Evolutionary conservation across 352 stramenopile species (phyloP), one percentile per base, ranked within the genome.

Genomic region (Salisapilia sapeloensis): DNA sequence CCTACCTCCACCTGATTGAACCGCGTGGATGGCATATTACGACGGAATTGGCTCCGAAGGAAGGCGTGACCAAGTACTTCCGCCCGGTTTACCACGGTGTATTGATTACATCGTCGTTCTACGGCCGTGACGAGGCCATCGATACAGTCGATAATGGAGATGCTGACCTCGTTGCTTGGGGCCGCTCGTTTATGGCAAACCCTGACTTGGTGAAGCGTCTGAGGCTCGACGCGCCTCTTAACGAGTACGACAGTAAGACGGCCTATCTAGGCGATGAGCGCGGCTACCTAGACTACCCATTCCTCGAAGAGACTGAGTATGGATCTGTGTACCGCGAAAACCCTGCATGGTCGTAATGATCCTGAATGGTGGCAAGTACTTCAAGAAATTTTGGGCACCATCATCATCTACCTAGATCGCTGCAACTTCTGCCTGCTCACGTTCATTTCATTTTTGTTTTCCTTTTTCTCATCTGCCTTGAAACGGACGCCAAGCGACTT

Each of bases 121-220:
- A 71, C 40, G 53, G 61, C 19, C 51, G 51, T 15, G 44, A 60
- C 16, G 67, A 42, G 27, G 48, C 57, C n/a, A 48, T 60, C 11
- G 45, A 55, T 9, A 62, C 70, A 19, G 46, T 86, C n/a, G 48
- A 59, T 12, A 44, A 67, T 15, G 61, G 50, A 8, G 35, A 54
- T 2, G 66, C 58, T 18, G 66, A 86, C 38, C 42, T 62, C 17
- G 64, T 89, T 6, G 67, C 56, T 11, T 75, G 77, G 36, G 66
- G 72, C 7, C 60, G 70, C 28, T 42, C 54, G 37, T 84, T 80
- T 36, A 83, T 87, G 42, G 60, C 66, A 17, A 87, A 83, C 38
- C 66, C 71, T 24, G 71, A 84, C 42, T 25, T 87, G 22, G 61
- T 79, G 26, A 44, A 62, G 27, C 57, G 65, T 6, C 57, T 83